Base-by-base conservation (phyloP, 1,284 basidiomycete species). In the Lignosus rhinocerotis region DNA sequence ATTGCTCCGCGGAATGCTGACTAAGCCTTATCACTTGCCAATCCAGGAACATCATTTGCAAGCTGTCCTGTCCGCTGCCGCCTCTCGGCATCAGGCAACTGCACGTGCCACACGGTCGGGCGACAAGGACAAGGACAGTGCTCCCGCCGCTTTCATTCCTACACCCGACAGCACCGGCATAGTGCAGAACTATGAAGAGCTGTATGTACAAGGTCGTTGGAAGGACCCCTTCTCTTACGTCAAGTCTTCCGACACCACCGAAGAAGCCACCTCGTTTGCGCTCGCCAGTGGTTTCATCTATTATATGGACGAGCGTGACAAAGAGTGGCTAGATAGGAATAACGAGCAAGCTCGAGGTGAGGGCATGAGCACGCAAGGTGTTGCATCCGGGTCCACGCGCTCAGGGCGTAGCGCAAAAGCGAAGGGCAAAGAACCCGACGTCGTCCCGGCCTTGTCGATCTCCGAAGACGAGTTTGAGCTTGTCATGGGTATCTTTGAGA, bases 251-350 rank as follows among this genome's bases (percentile, higher is more conserved):
- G 87, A 93, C 67, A 94, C 93, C 2, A 87, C 93, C 62, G 97
- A 99, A 70, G 94, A 98, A 67, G 76, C 81, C 32, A 75, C 80
- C 57, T 72, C 71, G 14, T 79, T 76, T 60, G 82, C 83, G 17
- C 81, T 92, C 60, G 75, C 81, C 36, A 80, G 84, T 66, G 87
- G 86, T 1, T 93, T 89, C 70, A 85, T 87, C 5, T 98, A 99
- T 73, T 92, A 88, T 67, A 92, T 98, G 89, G 97, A 99, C 70
- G 97, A 99, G 73, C 90, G 93, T 39, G 97, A 99, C 76, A 86
- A 91, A 66, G 90, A 92, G 57, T 99, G 96, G 96, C 83, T 99
- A 39, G 88, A 92, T 62, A 90, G 87, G 73, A 94, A 94, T 72
- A 98, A 98, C 67, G 89, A 92, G 66, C 87, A 92, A 64, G 91